Evolutionary conservation across 257 asterid species (phyloP), one percentile per base, ranked within the genome.

Genomic region (Solanum pennellii): DNA sequence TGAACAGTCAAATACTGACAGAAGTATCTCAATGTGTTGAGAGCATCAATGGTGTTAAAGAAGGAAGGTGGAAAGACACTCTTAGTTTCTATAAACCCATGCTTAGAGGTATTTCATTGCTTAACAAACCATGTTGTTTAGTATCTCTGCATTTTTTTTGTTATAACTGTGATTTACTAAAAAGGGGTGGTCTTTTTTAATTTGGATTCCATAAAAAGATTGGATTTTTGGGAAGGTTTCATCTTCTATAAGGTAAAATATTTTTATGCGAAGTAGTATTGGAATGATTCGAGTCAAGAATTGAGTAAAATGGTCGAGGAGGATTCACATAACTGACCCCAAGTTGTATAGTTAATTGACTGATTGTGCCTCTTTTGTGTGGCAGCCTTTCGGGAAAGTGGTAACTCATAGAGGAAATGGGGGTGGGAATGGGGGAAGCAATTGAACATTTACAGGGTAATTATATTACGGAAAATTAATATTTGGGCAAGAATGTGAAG

Each of bases 11-110:
- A 90, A 96, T 97, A 91, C 95, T 95, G 35, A 86, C 96, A 5
- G 99, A 95, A 90, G 97, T 97, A 14, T 94, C 96, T 82, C 98
- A 95, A 91, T 97, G 99, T 88, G 98, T 94, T 12, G 98, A 97
- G 91, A 91, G 94, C 93, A 92, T 97, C 89, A 94, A 94, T 91
- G 98, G 98, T 35, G 94, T 94, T 88, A 97, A 93, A 86, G 98
- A 97, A 91, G 99, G 98, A 18, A 93, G 98, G 15, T 95, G 99
- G 99, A 97, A 94, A 91, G 87, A 96, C 82, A 94, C 95, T 86
- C 94, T 95, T 92, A 93, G 98, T 90, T 94, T 94, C 91, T 97
- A 95, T 87, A 94, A 90, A 80, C 95, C 98, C 87, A 95, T 96
- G 91, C 88, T 85, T 62, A 93, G 92, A 94, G 98, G 98, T 96